Conservation (phyloP, 371 early-diverging fungal species). For the Haplosporangium sp. region DNA sequence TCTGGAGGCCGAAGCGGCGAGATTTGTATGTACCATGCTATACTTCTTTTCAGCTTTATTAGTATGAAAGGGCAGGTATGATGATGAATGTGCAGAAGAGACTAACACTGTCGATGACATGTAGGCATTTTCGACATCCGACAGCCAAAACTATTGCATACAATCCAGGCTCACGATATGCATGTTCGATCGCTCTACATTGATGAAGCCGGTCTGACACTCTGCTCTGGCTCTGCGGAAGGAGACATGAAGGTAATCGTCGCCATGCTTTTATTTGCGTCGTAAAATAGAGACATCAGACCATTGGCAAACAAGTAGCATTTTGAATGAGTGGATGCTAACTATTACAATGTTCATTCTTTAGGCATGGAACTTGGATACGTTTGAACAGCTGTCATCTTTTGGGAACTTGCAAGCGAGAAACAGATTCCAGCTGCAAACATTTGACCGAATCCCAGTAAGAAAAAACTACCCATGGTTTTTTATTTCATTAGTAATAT, state of each 20-base stretch:
- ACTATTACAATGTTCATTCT: neutral
- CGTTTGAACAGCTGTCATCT: conserved; percentile 64
- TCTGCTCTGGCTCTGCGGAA: conserved; percentile 75
- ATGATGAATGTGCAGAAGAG: no score
- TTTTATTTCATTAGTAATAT: neutral
- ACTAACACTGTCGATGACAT: conserved; percentile 3
- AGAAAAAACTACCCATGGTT: conserved; percentile 16
- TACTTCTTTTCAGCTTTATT: neutral
- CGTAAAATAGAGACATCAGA: no score
- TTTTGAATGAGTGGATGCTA: neutral
- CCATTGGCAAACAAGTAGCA: no score
- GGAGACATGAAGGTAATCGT: conserved; percentile 73
- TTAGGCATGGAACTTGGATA: conserved; percentile 76
- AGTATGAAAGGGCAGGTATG: no score
- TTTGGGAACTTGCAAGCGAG: conserved; percentile 66
- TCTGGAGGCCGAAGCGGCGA: conserved; percentile 84
- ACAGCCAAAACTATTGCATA: conserved; percentile 73
- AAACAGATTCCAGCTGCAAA: conserved; percentile 66
- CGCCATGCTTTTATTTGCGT: neutral
- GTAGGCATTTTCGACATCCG: conserved; percentile 81
- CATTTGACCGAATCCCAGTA: conserved; percentile 70
- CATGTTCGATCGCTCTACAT: conserved; percentile 76
- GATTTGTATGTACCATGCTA: conserved; percentile 64
- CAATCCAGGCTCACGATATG: conserved; percentile 77
- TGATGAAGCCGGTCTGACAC: conserved; percentile 63